Conservation (phyloP, 2,329 filamentous ascomycete species). For the Stagonosporopsis cucurbitacearum region DNA sequence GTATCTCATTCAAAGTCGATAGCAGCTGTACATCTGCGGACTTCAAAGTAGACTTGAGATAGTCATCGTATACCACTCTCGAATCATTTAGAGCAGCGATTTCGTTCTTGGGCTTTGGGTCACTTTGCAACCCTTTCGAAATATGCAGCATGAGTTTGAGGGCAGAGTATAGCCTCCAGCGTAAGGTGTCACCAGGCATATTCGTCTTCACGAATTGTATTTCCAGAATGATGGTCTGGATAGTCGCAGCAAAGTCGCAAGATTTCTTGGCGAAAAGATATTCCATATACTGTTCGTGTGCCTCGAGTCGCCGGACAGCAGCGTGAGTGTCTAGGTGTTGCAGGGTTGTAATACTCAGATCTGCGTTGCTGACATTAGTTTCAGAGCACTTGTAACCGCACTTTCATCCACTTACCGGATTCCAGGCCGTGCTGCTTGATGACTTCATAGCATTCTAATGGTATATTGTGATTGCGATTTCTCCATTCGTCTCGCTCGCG, state of each 20-base stretch:
- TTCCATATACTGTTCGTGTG: constrained; percentile 9
- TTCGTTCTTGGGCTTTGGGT: neutral
- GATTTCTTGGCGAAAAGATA: neutral
- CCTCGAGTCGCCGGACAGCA: constrained; percentile 5
- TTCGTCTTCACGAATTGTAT: constrained; percentile 8
- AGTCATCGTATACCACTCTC: constrained; percentile 2
- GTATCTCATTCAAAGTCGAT: constrained; percentile 9
- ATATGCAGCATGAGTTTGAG: constrained; percentile 12
- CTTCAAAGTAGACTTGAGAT: constrained; percentile 11
- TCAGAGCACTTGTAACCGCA: neutral
- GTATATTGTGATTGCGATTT: constrained; percentile 4
- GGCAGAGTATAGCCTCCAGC: constrained; percentile 10
- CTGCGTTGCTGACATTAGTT: neutral
- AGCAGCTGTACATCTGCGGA: constrained; percentile 9
- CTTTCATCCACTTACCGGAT: neutral
- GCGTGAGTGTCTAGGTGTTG: constrained; percentile 4
- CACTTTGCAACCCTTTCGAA: neutral
- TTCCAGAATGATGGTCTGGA: constrained; percentile 3
- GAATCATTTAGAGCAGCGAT: neutral
- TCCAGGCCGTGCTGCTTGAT: constrained; percentile 5
- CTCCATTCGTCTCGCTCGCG: constrained; percentile 7
- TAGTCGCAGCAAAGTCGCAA: constrained; percentile 1
- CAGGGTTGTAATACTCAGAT: constrained; percentile 2
- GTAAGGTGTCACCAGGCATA: constrained; percentile 4
- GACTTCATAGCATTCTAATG: constrained; percentile 2